phyloP scores from a whole-genome alignment of 2,329 filamentous ascomycete genomes.

The Pseudogymnoascus sp. region DNA sequence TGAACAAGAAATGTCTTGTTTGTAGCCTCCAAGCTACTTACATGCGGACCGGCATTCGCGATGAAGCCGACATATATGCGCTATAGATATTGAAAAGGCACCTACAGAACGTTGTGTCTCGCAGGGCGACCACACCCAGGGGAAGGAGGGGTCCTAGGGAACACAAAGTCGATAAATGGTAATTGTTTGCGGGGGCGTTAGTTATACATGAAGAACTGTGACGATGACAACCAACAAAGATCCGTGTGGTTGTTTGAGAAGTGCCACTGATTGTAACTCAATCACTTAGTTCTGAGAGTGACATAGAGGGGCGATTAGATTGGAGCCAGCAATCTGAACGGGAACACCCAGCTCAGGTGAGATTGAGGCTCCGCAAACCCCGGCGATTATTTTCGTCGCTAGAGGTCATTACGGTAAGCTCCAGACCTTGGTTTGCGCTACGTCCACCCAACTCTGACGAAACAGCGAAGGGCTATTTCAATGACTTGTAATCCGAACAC shows the following conservation, averaged over 20 bases:
- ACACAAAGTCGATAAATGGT: background rate
- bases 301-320: constrained; percentile 3
- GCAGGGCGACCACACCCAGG: background rate
- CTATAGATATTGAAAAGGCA: constrained; percentile 2
- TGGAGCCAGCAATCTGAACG: background rate
- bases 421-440: constrained; percentile 6
- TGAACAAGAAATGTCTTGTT: background rate
- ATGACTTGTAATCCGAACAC: constrained; percentile 5
- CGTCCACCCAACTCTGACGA: constrained; percentile 7
- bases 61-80: background rate
- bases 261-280: background rate
- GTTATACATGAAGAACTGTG: constrained; percentile 5
- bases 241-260: background rate
- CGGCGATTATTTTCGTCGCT: constrained; percentile 8
- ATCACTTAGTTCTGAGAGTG: background rate
- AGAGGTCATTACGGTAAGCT: constrained; percentile 9
- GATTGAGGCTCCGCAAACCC: constrained; percentile 4
- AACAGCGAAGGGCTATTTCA: constrained; percentile 9
- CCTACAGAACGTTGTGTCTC: constrained; percentile 5
- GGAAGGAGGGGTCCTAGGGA: background rate
- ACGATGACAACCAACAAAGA: constrained; percentile 5
- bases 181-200: constrained; percentile 1
- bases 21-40: background rate
- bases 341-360: constrained; percentile 1
- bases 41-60: background rate